These are phyloP conservation scores for Lenwebbia sp. DNA, from an alignment of 345 rosid species.

Conservation along the genomic window DNA sequence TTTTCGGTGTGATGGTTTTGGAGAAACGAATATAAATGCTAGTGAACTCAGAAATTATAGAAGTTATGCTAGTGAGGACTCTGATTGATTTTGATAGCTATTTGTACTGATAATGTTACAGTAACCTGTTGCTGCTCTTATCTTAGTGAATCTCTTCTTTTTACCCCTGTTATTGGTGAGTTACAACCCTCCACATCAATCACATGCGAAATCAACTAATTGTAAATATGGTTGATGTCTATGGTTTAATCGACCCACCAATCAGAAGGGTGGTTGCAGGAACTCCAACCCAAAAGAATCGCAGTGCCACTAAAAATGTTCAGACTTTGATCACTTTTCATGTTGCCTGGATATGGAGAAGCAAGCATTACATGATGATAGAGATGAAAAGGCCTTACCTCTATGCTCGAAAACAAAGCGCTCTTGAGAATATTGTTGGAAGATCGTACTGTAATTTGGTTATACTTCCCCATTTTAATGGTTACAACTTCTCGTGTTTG, in stretches of 20 bases:
- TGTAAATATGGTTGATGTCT: neutral
- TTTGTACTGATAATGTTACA: neutral
- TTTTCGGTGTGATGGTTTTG: neutral
- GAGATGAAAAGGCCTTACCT: neutral
- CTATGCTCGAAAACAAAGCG: neutral
- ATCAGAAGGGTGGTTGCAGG: neutral
- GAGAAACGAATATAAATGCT: neutral
- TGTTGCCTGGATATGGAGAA: neutral
- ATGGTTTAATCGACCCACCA: neutral
- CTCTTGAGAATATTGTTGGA: neutral
- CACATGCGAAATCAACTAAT: neutral
- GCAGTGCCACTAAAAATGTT: neutral
- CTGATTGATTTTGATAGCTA: neutral
- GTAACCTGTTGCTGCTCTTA: neutral
- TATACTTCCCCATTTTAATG: neutral
- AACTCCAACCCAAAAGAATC: neutral
- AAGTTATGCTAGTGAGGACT: neutral
- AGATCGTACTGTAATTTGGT: neutral
- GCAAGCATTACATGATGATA: neutral
- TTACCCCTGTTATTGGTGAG: neutral
- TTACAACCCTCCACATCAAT: neutral
- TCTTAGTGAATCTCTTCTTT: neutral
- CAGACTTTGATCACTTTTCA: neutral
- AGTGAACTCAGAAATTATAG: neutral
- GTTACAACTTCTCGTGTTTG: neutral